Conservation (phyloP, 345 rosid genomes). For the Aurinia saxatilis region DNA sequence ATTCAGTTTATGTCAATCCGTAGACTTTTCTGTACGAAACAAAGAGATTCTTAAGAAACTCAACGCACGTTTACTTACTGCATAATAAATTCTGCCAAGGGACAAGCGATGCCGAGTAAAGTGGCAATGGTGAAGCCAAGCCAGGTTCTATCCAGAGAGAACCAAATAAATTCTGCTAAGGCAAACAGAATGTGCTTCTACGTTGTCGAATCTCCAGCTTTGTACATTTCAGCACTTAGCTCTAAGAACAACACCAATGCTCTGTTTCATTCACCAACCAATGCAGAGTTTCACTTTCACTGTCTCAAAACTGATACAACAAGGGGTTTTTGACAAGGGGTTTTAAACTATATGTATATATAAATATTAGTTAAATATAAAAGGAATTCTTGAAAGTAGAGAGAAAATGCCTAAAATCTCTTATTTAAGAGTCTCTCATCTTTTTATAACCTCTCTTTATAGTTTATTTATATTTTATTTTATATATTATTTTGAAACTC, state of each 20-base stretch:
- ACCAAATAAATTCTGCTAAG: slow-evolving; percentile 65
- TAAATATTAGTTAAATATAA: too few species aligned
- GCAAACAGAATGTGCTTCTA: slow-evolving; percentile 71
- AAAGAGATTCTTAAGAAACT: neutral
- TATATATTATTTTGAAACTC: too few species aligned
- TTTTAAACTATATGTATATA: too few species aligned
- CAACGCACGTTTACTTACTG: slow-evolving; percentile 36
- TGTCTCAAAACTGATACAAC: neutral
- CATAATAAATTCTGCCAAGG: slow-evolving; percentile 75
- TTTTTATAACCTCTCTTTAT: too few species aligned
- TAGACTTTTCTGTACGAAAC: neutral
- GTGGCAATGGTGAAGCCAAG: slow-evolving; percentile 69
- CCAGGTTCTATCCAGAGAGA: slow-evolving; percentile 64
- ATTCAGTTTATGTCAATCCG: neutral
- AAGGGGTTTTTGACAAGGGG: too few species aligned
- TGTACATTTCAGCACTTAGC: slow-evolving; percentile 72
- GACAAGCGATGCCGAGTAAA: slow-evolving; percentile 56
- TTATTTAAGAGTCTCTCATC: too few species aligned
- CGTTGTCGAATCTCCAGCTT: slow-evolving; percentile 63
- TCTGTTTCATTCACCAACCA: slow-evolving; percentile 30
- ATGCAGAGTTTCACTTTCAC: neutral
- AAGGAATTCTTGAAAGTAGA: too few species aligned
- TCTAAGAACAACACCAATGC: slow-evolving; percentile 55
- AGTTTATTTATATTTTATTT: too few species aligned
- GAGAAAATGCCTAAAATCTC: too few species aligned